Evolutionary conservation across 2,329 filamentous ascomycete species (phyloP), one percentile per base, ranked within the genome.

Genomic region (Ceratocystis variospora): DNA sequence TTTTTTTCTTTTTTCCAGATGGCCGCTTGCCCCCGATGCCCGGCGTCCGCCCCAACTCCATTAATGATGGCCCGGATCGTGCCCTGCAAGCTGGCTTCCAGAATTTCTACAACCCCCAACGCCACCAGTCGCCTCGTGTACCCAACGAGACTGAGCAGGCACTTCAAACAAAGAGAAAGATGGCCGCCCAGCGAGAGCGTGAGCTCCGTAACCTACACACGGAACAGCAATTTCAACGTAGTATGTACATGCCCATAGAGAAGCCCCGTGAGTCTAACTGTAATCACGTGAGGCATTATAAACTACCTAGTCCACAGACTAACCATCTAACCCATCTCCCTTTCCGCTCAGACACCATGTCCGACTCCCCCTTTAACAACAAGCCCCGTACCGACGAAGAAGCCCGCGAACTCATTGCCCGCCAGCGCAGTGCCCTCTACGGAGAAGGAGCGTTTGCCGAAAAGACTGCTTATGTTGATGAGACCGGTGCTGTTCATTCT

Each of bases 221-320:
- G 80, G 94, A 99, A 85, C 94, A 99, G 85, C 94, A 99, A 86
- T 97, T 96, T 80, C 96, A 97, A 83, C 87, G 93, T 90, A 96
- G 94, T 97, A 90, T 86, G 88, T 67, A 25, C 15, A 19, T 22
- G 4, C 19, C 17, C 50, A 22, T 55, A 25, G 19, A 25, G 10
- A 41, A 41, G 25, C 25, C 50, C 50, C 25, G 25, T 28, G 8
- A 25, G 31, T 55, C 19, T 48, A n/a, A 17, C 8, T 15, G 12
- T 15, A 31, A 48, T 19, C 46, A 41, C 12, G 37, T 15, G 10
- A 41, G 37, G 5, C 37, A 41, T 15, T 12, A 41, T 41, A 41
- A 41, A 41, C 37, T 15, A 41, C 10, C 37, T 41, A 41, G 37
- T 15, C 37, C 10, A 41, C 10, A 19, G 17, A n/a, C 44, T 31